Base-by-base conservation (phyloP, 352 stramenopile genomes). In the Globisporangium sylvaticum region DNA sequence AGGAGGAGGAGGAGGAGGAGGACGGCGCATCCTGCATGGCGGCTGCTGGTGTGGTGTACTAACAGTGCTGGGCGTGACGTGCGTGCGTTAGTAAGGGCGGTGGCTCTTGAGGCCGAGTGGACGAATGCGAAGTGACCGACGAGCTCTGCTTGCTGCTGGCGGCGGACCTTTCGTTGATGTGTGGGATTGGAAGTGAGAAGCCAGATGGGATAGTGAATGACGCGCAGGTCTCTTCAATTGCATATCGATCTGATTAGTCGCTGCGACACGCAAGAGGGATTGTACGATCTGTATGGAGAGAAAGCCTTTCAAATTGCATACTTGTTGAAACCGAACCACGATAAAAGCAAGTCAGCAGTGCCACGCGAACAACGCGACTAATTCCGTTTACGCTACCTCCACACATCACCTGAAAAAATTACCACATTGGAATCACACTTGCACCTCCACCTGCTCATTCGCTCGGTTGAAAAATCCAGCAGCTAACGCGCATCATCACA, bases 11-110 rank as follows among this genome's bases (percentile, higher is more conserved):
- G n/a, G n/a, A n/a, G 5, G 54, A 14, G n/a, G 32, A 39, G 5
- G 24, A 14, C 6, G 59, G 39, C 1, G 25, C 25, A 12, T 39
- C 44, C 34, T 66, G 48, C 65, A 70, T 70, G 37, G n/a, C 18
- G 27, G 8, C 9, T 7, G 14, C 14, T 54, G 25, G 0, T 34
- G 31, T 31, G 6, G 31, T 50, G 42, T 50, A 50, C 42, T 50
- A 50, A 24, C 18, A 18, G 6, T 50, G 6, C 42, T 10, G 42
- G 1, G 42, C 18, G 42, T 50, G 42, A 12, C 39, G 39, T 2
- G 39, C 6, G 42, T 20, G 37, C 37, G 37, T 44, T 44, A 44
- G 37, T 50, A 24, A 50, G 42, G 5, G 42, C 6, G 37, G 18
- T 22, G 42, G 20, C 18, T n/a, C 18, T 50, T 12, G 42, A 20